A percentile compares a stretch with the other conserved stretches of the same genome.
phyloP scores from a whole-genome alignment of 495 filamentous ascomycete genomes.

The Friedmanniomyces simplex region DNA sequence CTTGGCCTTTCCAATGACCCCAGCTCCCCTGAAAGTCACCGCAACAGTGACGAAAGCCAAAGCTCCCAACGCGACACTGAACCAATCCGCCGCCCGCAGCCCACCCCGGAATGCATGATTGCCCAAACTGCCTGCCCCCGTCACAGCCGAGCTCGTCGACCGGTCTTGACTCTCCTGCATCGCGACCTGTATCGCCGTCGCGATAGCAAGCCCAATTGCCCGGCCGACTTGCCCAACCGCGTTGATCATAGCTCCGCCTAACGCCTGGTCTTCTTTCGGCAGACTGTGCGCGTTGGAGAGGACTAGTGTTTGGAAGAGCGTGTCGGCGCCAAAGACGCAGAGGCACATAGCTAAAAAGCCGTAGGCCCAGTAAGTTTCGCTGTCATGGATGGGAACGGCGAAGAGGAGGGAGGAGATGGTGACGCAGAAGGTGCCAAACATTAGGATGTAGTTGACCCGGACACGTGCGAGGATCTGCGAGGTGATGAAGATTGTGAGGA shows the following conservation, averaged over 20 bases:
- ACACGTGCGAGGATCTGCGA: constrained; percentile 45
- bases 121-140: constrained; percentile 1
- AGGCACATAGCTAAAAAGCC: constrained; percentile 49
- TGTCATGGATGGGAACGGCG: constrained; percentile 43
- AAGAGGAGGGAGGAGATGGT: constrained; percentile 44
- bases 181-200: constrained; percentile 46
- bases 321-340: constrained; percentile 49
- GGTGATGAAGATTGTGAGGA: constrained; percentile 40
- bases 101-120: constrained; percentile 38
- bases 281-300: constrained; percentile 49
- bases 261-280: constrained; percentile 48
- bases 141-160: constrained; percentile 31
- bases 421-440: constrained; percentile 41
- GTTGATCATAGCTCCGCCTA: constrained; percentile 52
- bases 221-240: constrained; percentile 48
- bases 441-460: constrained; percentile 42
- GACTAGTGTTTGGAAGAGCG: constrained; percentile 46
- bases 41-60: constrained; percentile 18
- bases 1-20: constrained; percentile 21
- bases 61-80: constrained; percentile 35
- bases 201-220: constrained; percentile 47
- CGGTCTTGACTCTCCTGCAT: constrained; percentile 35
- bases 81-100: constrained; percentile 45
- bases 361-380: constrained; percentile 50
- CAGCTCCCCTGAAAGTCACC: constrained; percentile 25